These are phyloP conservation scores for Globisporangium ultimum DNA, from an alignment of 352 stramenopile genomes.

Conservation along the genomic window DNA sequence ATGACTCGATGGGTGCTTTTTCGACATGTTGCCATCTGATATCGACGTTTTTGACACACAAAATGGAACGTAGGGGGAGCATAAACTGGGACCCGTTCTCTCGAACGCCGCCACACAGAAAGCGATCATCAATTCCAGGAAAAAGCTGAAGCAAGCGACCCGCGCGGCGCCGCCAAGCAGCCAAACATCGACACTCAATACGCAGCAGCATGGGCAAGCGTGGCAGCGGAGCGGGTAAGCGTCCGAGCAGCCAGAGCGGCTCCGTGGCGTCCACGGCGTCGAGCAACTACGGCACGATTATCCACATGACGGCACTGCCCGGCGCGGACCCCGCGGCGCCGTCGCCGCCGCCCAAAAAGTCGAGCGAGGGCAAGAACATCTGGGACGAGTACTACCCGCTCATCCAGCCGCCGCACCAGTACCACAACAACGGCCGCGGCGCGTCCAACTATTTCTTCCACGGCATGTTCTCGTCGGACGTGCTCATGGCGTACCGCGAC, in stretches of 20 bases:
- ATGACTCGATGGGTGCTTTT: neutral
- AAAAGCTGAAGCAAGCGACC: slow-evolving; percentile 2
- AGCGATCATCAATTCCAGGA: neutral
- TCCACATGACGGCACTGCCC: slow-evolving; percentile 23
- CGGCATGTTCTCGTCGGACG: slow-evolving; percentile 84
- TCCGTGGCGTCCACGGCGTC: slow-evolving; percentile 11
- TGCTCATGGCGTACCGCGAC: slow-evolving; percentile 80
- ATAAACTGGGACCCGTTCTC: too few relatives aligned
- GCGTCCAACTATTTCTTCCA: slow-evolving; percentile 87
- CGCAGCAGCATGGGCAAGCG: slow-evolving; percentile 31
- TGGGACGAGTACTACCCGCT: slow-evolving; percentile 90
- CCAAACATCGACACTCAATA: neutral
- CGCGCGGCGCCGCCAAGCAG: neutral
- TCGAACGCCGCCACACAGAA: neutral
- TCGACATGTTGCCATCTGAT: neutral
- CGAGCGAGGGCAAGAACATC: slow-evolving; percentile 47
- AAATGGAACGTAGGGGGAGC: too few relatives aligned
- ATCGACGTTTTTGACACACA: neutral
- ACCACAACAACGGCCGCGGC: slow-evolving; percentile 68
- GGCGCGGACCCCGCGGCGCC: too few relatives aligned
- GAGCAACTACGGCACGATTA: slow-evolving; percentile 38
- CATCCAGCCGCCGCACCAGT: slow-evolving; percentile 78
- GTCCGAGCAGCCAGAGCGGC: slow-evolving; percentile 21
- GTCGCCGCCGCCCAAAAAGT: slow-evolving; percentile 7
- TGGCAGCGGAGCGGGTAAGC: slow-evolving; percentile 26